Base-by-base conservation (phyloP, 768 basidiomycete genomes). In the Boletus tylopilopsis region DNA sequence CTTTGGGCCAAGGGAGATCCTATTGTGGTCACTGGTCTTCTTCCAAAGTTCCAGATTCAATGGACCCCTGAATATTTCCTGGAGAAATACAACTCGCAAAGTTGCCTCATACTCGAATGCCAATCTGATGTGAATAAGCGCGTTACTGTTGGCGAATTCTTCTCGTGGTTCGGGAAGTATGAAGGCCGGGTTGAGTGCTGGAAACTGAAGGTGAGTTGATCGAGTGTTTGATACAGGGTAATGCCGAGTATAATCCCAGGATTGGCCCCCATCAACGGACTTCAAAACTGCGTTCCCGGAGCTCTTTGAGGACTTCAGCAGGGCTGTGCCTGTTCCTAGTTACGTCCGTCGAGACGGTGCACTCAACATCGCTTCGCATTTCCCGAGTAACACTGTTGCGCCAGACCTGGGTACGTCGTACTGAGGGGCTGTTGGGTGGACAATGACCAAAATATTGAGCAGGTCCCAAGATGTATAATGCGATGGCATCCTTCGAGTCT, bases 401-500 rank as follows among this genome's bases (percentile, higher is more conserved):
- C 90, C 90, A 16, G 93, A 93, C 63, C 76, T 93, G 12, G 84
- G 87, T 89, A 59, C 40, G 79, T 27, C 47, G 13, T 45, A n/a
- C 45, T 33, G 19, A 2, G 13, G 30, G 23, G 12, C 13, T 24
- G 4, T 36, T 2, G 36, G 33, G 19, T 35, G 16, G 2, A 32
- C 22, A 18, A 36, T 36, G 13, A 39, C 48, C 63, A 18, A 63
- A 38, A 10, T 37, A 38, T 58, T 18, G 59, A 58, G 35, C 65
- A 84, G 91, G 92, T 4, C 94, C 94, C 2, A 96, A 95, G 71
- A 88, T 94, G 90, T 96, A 96, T 69, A 94, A 91, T 55, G 90
- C 93, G 0, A 83, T 91, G 71, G 82, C 84, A 10, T 87, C 86
- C 4, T 77, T 73, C 34, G 84, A 87, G 58, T 64, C 68, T 5